Evolutionary conservation across 2,329 filamentous ascomycete genomes (phyloP).

Genomic region (Cryphonectria nitschkei): DNA sequence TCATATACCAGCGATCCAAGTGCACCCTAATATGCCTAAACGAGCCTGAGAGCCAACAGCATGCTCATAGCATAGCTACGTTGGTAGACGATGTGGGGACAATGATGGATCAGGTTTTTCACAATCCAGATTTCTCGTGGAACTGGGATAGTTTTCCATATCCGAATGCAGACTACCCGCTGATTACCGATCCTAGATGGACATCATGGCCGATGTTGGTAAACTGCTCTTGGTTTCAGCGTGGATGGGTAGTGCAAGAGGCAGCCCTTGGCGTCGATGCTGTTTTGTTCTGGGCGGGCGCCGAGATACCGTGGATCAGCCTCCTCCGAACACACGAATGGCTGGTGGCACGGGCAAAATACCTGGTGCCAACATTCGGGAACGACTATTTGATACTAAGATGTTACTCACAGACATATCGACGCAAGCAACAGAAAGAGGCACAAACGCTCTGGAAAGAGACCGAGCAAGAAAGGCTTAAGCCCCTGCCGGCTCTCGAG

Average conservation of each 20-base stretch:
- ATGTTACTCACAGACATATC: not conserved
- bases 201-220: not conserved
- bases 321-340: not conserved
- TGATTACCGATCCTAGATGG: not conserved
- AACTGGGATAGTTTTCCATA: conserved; percentile 14
- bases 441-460: not conserved
- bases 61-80: not conserved
- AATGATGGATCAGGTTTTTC: conserved; percentile 1
- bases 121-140: not conserved
- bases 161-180: conserved; percentile 3
- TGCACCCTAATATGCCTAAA: not conserved
- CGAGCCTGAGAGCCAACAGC: not conserved
- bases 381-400: rapidly evolving
- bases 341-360: not conserved
- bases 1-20: not conserved
- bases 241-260: conserved; percentile 23
- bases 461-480: too few relatives aligned
- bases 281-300: conserved; percentile 9
- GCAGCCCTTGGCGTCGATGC: conserved; percentile 7
- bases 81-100: conserved; percentile 2
- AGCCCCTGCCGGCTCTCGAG: not conserved
- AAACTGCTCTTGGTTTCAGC: conserved; percentile 4
- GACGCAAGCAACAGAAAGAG: not conserved
- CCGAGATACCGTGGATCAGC: conserved; percentile 5
- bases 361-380: not conserved